Conservation (phyloP, 2,329 filamentous ascomycete species). For the Emergomyces orientalis region DNA sequence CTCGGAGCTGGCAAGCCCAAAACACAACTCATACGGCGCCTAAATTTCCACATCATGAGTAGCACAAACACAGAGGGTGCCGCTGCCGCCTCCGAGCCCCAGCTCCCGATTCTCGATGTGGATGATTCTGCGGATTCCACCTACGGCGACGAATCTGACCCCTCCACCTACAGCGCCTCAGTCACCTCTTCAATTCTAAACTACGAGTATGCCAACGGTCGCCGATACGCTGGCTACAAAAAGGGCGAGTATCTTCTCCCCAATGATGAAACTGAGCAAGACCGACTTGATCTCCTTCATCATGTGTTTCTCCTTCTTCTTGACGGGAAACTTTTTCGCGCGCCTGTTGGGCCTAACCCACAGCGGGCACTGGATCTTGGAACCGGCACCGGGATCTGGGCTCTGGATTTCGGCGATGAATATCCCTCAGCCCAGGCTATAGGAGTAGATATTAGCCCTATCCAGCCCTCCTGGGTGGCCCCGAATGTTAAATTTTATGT, state of each 20-base stretch:
- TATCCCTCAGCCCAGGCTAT: constrained; percentile 29
- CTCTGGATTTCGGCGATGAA: constrained; percentile 34
- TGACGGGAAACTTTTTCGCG: constrained; percentile 19
- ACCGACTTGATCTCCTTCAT: constrained; percentile 16
- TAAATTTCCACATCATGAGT: background rate
- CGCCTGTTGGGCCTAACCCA: constrained; percentile 17
- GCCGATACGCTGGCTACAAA: constrained; percentile 28
- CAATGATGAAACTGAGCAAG: constrained; percentile 29
- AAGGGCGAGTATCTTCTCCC: constrained; percentile 22
- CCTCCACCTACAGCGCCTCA: constrained; percentile 13
- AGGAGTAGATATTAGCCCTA: constrained; percentile 32
- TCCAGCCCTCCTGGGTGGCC: constrained; percentile 28
- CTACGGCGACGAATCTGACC: background rate
- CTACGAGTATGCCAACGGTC: constrained; percentile 33
- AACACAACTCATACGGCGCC: background rate
- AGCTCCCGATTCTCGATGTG: background rate
- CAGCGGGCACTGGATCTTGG: constrained; percentile 33
- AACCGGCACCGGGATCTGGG: constrained; percentile 35
- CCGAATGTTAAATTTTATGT: constrained; percentile 27
- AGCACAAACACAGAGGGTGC: background rate
- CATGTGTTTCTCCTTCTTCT: constrained; percentile 12
- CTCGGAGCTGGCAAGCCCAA: background rate
- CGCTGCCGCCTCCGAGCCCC: background rate
- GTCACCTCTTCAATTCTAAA: constrained; percentile 24
- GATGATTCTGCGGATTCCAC: constrained; percentile 1